These are phyloP conservation scores for Scortechinia acanthostroma DNA, from an alignment of 2,329 filamentous ascomycete species.

Conservation along the genomic window DNA sequence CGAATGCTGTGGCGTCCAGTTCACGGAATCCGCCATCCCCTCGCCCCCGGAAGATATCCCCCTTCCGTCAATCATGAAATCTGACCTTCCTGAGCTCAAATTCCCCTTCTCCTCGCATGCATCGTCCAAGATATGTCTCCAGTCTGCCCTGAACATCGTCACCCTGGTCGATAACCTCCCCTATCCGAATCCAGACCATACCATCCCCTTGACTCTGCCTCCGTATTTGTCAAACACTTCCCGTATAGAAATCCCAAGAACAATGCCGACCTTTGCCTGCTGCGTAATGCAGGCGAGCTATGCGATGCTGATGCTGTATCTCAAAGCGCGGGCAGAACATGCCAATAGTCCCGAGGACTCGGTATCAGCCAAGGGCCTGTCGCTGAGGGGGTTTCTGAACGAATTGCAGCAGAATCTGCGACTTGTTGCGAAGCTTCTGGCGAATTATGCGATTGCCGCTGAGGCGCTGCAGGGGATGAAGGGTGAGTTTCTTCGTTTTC, in stretches of 20 bases:
- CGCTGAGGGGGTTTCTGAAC: background rate
- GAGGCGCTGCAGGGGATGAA: constrained; percentile 31
- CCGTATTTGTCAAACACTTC: background rate
- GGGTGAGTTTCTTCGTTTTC: too few species aligned
- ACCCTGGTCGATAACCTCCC: constrained; percentile 32
- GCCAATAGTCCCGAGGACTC: background rate
- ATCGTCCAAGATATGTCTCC: constrained; percentile 38
- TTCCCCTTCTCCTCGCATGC: constrained; percentile 35
- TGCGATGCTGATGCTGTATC: constrained; percentile 19
- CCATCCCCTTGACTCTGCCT: background rate
- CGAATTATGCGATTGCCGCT: constrained; percentile 28
- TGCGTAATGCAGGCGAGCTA: constrained; percentile 22
- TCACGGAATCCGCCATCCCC: constrained; percentile 4
- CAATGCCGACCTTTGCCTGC: constrained; percentile 20
- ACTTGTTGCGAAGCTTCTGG: constrained; percentile 9
- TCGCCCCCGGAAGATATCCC: too few species aligned
- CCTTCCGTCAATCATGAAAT: background rate
- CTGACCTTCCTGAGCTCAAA: too few species aligned
- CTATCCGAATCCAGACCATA: constrained; percentile 29
- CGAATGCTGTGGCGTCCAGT: constrained; percentile 6
- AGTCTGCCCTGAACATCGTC: constrained; percentile 37
- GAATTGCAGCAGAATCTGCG: background rate
- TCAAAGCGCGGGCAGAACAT: background rate
- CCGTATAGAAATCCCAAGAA: constrained; percentile 11
- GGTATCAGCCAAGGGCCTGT: too few species aligned